Conservation (phyloP, 345 rosid genomes). For the Citrus trifoliata region DNA sequence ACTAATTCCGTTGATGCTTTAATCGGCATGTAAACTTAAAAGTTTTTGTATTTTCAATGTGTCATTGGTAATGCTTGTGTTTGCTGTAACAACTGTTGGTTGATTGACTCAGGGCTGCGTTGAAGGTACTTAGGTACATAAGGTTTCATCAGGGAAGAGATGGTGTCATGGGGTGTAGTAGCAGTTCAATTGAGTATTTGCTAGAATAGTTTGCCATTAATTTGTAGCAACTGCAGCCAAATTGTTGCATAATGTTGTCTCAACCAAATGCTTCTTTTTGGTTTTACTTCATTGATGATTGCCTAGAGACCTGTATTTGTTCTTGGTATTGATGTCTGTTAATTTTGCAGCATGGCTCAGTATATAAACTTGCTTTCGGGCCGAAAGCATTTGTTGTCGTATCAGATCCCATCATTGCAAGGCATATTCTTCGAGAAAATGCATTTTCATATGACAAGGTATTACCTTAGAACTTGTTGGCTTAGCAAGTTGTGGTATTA, state of each 20-base stretch:
- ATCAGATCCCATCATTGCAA: conserved; percentile 86
- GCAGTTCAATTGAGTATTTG: background rate
- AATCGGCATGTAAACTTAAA: background rate
- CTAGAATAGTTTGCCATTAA: background rate
- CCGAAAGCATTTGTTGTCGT: conserved; percentile 96
- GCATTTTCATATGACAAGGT: conserved; percentile 95
- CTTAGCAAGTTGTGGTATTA: background rate
- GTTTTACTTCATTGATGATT: conserved; percentile 2
- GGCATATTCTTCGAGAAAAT: conserved; percentile 82
- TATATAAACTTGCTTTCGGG: conserved; percentile 96
- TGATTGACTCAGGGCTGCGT: background rate
- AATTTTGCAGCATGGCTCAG: conserved; percentile 57
- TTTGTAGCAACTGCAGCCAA: background rate
- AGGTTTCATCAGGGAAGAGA: background rate
- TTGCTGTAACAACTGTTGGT: background rate
- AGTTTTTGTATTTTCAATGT: background rate
- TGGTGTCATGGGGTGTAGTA: background rate
- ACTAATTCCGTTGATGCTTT: background rate
- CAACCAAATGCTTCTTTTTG: background rate
- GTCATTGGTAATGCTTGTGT: background rate
- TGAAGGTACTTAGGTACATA: background rate
- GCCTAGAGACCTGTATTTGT: background rate
- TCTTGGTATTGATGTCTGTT: conserved; percentile 4
- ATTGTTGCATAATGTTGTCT: background rate
- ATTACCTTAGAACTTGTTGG: background rate